Base-by-base conservation (phyloP, 2,329 filamentous ascomycete species). In the Colletotrichum falcatum region DNA sequence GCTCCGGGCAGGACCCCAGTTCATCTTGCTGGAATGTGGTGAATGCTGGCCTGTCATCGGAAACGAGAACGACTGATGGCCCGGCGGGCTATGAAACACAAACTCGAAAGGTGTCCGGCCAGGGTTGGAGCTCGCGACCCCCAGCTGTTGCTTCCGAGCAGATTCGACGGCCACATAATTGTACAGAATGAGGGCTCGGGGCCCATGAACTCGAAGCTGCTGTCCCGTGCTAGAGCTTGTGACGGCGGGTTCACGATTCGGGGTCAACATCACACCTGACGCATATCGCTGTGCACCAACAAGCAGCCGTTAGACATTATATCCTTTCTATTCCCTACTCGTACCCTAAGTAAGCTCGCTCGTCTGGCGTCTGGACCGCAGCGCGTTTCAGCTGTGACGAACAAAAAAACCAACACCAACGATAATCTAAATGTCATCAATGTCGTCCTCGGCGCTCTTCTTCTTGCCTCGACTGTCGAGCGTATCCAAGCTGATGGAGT, bases 401-500 rank as follows among this genome's bases (percentile, higher is more conserved):
- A 26, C 20, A 58, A 35, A 11, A 16, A 58, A 30, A 18, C n/a
- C 42, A 26, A 26, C 46, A 60, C 42, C 26, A 65, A 51, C 62
- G 33, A 26, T 53, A 44, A 42, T 70, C 66, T 80, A 89, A 74
- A 89, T 85, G 77, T 91, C 89, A 78, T 91, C 91, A 75, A 89
- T 88, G 67, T 90, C 86, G n/a, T 77, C 76, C 58, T 77, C 74
- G 66, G 78, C 65, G 48, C 76, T 73, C 74, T 80, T 81, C 81
- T 83, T 87, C 83, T 85, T 90, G 55, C 90, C 90, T 54, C 81
- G 82, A 75, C 86, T 87, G 77, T 92, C 88, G 79, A 92, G 79
- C 44, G 83, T 88, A 72, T 90, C 87, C 82, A 92, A 77, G 79
- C 84, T 83, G 75, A 91, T 87, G 65, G 79, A 80, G 72, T 86